Base-by-base conservation (phyloP, 2,329 filamentous ascomycete species). In the Ophiostoma sp. region DNA sequence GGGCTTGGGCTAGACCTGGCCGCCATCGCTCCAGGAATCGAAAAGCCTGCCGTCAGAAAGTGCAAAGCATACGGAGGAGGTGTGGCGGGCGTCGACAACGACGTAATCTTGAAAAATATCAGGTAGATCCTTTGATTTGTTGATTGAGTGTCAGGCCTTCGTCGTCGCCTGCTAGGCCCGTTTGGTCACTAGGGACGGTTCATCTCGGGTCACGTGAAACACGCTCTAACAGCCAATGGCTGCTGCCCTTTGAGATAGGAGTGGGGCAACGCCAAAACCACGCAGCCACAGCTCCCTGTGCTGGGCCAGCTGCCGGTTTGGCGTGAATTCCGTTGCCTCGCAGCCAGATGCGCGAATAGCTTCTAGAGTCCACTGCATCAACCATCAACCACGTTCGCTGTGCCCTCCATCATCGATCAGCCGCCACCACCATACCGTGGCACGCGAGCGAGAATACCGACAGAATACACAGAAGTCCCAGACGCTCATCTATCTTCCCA, bases 221-320 rank as follows among this genome's bases (percentile, higher is more conserved):
- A 6, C 27, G n/a, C 3, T 14, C 12, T 38, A 3, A 27, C 27
- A 27, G 8, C 60, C 60, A 63, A 63, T 63, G 2, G 16, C 9
- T 3, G n/a, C 38, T 18, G 7, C 40, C 5, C 38, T 18, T 44
- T 42, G 14, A 42, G 38, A 42, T 64, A 65, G 27, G 36, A 55
- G 9, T 45, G 67, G 58, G 40, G 5, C 38, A 3, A 40, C n/a
- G 4, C 47, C 66, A 69, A 69, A 69, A 67, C 68, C 68, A 67
- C 68, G 68, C 68, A 69, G 68, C 66, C 60, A 63, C 60, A 63
- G 55, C 64, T 47, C 47, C 42, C 63, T 44, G 47, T 52, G 49
- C 49, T 47, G 45, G 45, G 45, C 45, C 45, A 55, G 49, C 49
- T 55, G 49, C 49, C 47, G 9, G 42, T 14, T 40, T 62, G 27